Conservation (phyloP, 495 filamentous ascomycete genomes). For the Trichoderma gamsii region DNA sequence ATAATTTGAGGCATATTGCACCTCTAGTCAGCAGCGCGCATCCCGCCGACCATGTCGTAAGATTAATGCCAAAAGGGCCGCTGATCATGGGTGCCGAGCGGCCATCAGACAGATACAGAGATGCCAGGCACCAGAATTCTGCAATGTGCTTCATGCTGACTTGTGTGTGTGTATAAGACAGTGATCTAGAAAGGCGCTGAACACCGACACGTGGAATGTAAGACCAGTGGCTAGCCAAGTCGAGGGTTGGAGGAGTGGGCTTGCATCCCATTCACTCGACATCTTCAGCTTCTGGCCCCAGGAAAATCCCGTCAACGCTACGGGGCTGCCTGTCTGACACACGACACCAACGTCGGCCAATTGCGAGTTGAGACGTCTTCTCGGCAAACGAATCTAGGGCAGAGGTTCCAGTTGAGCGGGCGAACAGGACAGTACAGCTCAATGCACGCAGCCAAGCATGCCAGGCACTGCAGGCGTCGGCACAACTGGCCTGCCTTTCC, state of each 20-base stretch:
- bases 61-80: not conserved
- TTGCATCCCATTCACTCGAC: not conserved
- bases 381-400: not conserved
- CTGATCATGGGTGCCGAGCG: not conserved
- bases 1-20: not conserved
- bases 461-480: not conserved
- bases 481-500: not conserved
- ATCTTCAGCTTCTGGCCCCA: not conserved
- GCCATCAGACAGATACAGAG: too few relatives aligned
- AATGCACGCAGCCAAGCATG: not conserved
- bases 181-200: not conserved
- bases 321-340: not conserved
- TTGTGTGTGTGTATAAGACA: not conserved
- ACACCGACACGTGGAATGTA: conserved; percentile 6
- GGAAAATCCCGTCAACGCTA: not conserved
- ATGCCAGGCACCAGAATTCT: not conserved
- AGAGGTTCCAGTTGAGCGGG: conserved; percentile 4
- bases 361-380: not conserved
- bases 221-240: not conserved
- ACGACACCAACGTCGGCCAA: not conserved
- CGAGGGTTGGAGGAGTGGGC: not conserved
- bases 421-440: not conserved
- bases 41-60: not conserved
- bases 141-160: not conserved
- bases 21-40: not conserved